A percentile compares a stretch with the other conserved stretches of the same genome.
Evolutionary conservation across 139 green algal species (phyloP).

Genomic region (Chlorella ohadii): DNA sequence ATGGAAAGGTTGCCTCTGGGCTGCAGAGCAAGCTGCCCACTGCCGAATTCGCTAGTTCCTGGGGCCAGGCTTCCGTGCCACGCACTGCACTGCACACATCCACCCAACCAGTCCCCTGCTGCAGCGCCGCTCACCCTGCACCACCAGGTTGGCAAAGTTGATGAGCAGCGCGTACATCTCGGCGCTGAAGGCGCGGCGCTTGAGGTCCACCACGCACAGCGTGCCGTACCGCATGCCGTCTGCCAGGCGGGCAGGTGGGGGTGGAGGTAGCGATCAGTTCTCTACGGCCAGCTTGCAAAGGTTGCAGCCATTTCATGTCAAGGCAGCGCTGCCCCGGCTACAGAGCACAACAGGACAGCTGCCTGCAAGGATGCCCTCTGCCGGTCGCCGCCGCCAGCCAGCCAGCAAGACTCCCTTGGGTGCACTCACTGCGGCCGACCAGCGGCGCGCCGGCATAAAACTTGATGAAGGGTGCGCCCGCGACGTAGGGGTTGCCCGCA

Average conservation of each 20-base stretch:
- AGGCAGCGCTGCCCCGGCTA: too few relatives aligned
- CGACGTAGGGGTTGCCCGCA: conserved; percentile 71
- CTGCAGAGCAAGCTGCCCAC: too few relatives aligned
- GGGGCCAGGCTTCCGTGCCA: too few relatives aligned
- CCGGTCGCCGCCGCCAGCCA: too few relatives aligned
- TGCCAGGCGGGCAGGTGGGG: neutral
- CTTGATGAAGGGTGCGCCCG: conserved; percentile 74
- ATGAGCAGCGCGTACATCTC: conserved; percentile 77
- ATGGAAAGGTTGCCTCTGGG: too few relatives aligned
- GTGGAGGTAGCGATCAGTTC: neutral
- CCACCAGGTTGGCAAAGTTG: conserved; percentile 87
- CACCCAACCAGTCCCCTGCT: too few relatives aligned
- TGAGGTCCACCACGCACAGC: conserved; percentile 83
- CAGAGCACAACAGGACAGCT: too few relatives aligned
- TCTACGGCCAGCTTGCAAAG: too few relatives aligned
- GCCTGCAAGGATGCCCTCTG: too few relatives aligned
- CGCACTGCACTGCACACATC: too few relatives aligned
- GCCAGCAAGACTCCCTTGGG: neutral
- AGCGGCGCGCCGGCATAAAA: conserved; percentile 92
- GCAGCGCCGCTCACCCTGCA: conserved; percentile 66
- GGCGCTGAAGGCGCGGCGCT: conserved; percentile 65
- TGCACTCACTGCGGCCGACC: conserved; percentile 56
- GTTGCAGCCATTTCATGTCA: too few relatives aligned
- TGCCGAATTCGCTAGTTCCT: too few relatives aligned
- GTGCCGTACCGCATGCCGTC: conserved; percentile 79